Evolutionary conservation across 768 basidiomycete genomes (phyloP), one percentile per base, ranked within the genome.

Genomic region (Mycena vulgaris): DNA sequence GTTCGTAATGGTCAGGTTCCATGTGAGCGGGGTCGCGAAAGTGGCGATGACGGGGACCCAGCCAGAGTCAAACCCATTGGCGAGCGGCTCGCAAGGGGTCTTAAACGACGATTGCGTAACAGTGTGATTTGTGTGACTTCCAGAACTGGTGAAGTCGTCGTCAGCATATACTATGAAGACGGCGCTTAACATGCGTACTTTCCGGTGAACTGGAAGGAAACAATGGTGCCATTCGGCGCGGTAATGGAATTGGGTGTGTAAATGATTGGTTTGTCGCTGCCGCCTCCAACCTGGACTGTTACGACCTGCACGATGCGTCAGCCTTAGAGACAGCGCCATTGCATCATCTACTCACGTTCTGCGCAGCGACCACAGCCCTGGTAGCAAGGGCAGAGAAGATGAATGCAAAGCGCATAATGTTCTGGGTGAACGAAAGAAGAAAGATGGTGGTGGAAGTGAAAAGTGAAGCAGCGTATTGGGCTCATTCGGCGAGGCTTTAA

Each of bases 61-160:
- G 17, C 66, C 66, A 47, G 66, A 68, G 42, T 68, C 66, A n/a
- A 61, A 68, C 21, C 66, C 66, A 13, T 21, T 21, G 8, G 51
- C 59, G 0, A 48, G 10, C 13, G 66, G 59, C 23, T 31, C 19
- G 60, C 66, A 68, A 2, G 66, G 66, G 19, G 2, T 27, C 0
- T 13, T 16, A 7, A 62, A 27, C 10, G 31, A 25, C 14, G 59
- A 61, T 25, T 68, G 66, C 0, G 66, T 68, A 3, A 68, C 66
- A 10, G 59, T 31, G 33, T 68, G 66, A 45, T 68, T 68, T 47
- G 59, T 59, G 19, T 59, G 66, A 16, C 59, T 67, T 66, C 87
- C 87, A 2, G 87, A 87, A 30, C 83, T 55, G 27, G 8, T 4
- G 47, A 7, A 2, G 3, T 17, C 5, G 16, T n/a, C 33, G 30